phyloP scores from a whole-genome alignment of 2,329 filamentous ascomycete species.

The Xylaria multiplex region DNA sequence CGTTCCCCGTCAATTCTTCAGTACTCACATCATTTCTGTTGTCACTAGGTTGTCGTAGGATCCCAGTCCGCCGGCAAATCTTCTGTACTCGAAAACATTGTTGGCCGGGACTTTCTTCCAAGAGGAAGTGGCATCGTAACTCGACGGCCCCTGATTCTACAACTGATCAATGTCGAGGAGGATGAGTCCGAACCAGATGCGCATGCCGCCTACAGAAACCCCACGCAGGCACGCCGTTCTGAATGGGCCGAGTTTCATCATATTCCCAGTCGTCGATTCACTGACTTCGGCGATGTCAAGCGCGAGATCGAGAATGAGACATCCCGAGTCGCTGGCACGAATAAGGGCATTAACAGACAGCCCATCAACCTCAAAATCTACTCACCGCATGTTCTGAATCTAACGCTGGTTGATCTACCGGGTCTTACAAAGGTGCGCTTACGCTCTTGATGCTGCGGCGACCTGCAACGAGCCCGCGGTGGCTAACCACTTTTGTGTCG shows the following conservation, averaged over 20 bases:
- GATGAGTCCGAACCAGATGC: conserved; percentile 74
- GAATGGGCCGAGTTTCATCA: conserved; percentile 98
- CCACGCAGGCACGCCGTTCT: conserved; percentile 72
- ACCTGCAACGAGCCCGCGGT: conserved; percentile 8
- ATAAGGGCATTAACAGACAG: conserved; percentile 97
- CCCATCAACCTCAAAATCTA: conserved; percentile 99
- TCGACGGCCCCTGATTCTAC: conserved; percentile 90
- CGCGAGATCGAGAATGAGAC: conserved; percentile 98
- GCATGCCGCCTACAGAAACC: conserved; percentile 78
- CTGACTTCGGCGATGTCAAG: conserved; percentile 92
- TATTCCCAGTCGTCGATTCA: conserved; percentile 87
- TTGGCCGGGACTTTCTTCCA: conserved; percentile 95
- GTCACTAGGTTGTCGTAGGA: conserved; percentile 87
- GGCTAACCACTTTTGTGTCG: conserved; percentile 35
- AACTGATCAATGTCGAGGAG: conserved; percentile 95
- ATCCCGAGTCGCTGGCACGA: conserved; percentile 87
- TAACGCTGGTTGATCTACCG: conserved; percentile 95
- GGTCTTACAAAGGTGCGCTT: conserved; percentile 85
- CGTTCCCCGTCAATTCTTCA: conserved; percentile 8
- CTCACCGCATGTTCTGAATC: conserved; percentile 93
- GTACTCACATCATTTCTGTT: conserved; percentile 35
- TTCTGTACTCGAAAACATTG: conserved; percentile 98
- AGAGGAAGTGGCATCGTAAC: conserved; percentile 97
- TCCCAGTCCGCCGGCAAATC: conserved; percentile 99
- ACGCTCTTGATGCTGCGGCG: conserved; percentile 5